Base-by-base conservation (phyloP, 2,329 filamentous ascomycete genomes). In the Paraconiothyrium brasiliense region DNA sequence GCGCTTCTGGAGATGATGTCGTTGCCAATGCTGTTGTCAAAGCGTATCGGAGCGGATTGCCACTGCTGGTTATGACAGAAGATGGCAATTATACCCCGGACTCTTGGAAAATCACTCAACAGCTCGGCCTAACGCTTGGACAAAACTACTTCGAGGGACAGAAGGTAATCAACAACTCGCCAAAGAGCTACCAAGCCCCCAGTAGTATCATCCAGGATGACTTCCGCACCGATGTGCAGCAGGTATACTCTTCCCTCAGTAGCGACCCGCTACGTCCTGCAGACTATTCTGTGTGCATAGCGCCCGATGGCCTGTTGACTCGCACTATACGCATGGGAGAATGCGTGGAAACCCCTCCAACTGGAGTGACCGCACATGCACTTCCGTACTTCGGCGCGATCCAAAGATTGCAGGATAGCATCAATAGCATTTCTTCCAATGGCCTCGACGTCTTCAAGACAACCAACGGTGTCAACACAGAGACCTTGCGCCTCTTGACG, bases 281-380 rank as follows among this genome's bases (percentile, higher is more conserved):
- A 39, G 49, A 52, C n/a, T 52, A 52, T 22, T n/a, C 49, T 14
- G 49, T 39, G 20, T 52, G 49, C 13, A 37, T 52, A 20, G 34
- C 49, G 22, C 9, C 16, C n/a, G 20, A 52, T n/a, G 49, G 49
- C 3, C 14, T 24, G n/a, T 11, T 27, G 32, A 37, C 34, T 4
- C 16, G 34, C 9, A 52, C 32, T 11, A 52, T 52, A 52, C 49
- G 49, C 14, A 52, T 52, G 20, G 49, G 49, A 52, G 49, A 52
- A 34, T 52, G 49, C 20, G 49, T 52, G 16, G 32, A 52, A 39
- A 39, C 32, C 14, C 49, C 49, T 37, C 32, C 34, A 6, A 52
- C 2, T 37, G 34, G 49, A 14, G 49, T 52, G 20, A 37, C 34
- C 32, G n/a, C 49, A 27, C 49, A 52, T 34, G 49, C 49, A 14